These are phyloP conservation scores for Bryoglossum gracile DNA, from an alignment of 495 filamentous ascomycete genomes.

Conservation along the genomic window DNA sequence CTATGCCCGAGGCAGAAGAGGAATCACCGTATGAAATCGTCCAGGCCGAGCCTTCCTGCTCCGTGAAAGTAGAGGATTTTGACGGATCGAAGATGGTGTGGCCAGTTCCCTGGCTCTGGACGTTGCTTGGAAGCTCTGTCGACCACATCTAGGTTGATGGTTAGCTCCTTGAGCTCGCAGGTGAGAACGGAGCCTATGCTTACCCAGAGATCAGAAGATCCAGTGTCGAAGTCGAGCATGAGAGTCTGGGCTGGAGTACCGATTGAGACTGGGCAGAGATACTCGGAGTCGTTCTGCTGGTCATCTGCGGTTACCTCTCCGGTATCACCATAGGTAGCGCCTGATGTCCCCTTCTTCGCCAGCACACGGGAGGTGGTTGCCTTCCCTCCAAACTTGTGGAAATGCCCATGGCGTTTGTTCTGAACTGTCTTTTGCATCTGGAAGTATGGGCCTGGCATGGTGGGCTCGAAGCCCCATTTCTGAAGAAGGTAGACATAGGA, in stretches of 20 bases:
- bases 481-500: constrained; percentile 64
- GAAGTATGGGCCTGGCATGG: constrained; percentile 60
- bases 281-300: constrained; percentile 64
- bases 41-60: constrained; percentile 46
- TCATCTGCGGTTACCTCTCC: constrained; percentile 64
- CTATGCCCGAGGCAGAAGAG: constrained; percentile 60
- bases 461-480: constrained; percentile 65
- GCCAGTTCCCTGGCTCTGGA: constrained; percentile 26
- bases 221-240: constrained; percentile 69
- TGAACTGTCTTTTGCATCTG: constrained; percentile 26
- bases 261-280: constrained; percentile 59
- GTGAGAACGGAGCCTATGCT: constrained; percentile 9
- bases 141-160: constrained; percentile 49
- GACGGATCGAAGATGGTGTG: constrained; percentile 50
- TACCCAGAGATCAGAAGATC: constrained; percentile 75
- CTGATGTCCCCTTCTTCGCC: constrained; percentile 23
- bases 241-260: constrained; percentile 63
- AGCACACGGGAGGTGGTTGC: constrained; percentile 31
- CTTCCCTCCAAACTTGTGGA: constrained; percentile 30
- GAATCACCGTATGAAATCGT: constrained; percentile 68
- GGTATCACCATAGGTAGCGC: constrained; percentile 10
- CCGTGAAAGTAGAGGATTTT: constrained; percentile 57
- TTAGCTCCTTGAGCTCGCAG: constrained; percentile 14
- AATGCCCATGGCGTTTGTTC: not conserved
- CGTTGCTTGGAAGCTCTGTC: constrained; percentile 40